Evolutionary conservation across 345 rosid genomes (phyloP).

Genomic region (Microthlaspi erraticum): DNA sequence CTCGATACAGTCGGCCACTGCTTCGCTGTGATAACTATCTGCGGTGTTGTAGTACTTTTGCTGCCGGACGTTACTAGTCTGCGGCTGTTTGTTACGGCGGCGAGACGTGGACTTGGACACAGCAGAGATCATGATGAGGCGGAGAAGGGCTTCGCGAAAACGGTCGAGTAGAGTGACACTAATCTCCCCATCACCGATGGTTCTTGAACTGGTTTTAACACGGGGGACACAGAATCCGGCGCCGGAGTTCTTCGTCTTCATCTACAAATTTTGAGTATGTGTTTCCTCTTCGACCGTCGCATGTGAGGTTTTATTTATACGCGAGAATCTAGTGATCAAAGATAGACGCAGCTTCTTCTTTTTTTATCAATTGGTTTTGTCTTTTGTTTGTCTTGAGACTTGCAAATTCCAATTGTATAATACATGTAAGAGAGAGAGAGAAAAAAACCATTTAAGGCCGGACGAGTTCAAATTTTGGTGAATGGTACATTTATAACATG

Average conservation of each 20-base stretch:
- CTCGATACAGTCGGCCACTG: slow-evolving; percentile 83
- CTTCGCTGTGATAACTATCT: slow-evolving; percentile 66
- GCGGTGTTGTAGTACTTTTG: slow-evolving; percentile 23
- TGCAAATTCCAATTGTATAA: slow-evolving; percentile 16
- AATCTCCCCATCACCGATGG: slow-evolving; percentile 19
- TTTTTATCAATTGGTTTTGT: slow-evolving; percentile 11
- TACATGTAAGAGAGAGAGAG: too few relatives aligned
- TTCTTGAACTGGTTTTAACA: slow-evolving; percentile 36
- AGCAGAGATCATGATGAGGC: slow-evolving; percentile 77
- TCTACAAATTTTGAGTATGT: background rate
- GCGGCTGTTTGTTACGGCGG: slow-evolving; percentile 15
- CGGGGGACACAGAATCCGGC: slow-evolving; percentile 58
- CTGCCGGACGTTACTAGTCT: background rate
- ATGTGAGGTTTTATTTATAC: slow-evolving; percentile 37
- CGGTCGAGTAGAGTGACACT: slow-evolving; percentile 56
- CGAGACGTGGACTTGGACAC: slow-evolving; percentile 50
- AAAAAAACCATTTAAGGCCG: background rate
- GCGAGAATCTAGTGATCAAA: slow-evolving; percentile 21
- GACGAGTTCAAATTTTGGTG: slow-evolving; percentile 3
- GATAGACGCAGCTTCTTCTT: slow-evolving; percentile 14
- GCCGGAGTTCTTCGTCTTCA: slow-evolving; percentile 44
- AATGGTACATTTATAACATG: slow-evolving; percentile 41
- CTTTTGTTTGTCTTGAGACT: slow-evolving; percentile 20
- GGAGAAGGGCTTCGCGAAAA: slow-evolving; percentile 62
- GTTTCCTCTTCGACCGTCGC: slow-evolving; percentile 31